Evolutionary conservation across 2,329 filamentous ascomycete genomes (phyloP), one percentile per base, ranked within the genome.

Genomic region (Trichoderma koningiopsis): DNA sequence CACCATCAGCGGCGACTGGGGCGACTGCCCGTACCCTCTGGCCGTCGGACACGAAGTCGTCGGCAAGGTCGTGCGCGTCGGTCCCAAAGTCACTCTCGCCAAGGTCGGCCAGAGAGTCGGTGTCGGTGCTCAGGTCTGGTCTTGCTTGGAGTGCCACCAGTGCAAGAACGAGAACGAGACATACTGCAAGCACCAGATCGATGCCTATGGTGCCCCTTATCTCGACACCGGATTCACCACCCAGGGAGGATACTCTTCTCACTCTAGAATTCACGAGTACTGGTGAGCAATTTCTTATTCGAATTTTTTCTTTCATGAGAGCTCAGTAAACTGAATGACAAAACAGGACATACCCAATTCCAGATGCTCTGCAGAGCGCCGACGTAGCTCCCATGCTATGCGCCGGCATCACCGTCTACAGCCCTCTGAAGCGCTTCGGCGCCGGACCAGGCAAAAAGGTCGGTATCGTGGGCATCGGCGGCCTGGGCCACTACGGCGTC

Each of bases 361-460:
- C 93, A 43, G 92, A 94, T 37, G 87, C 84, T 64, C 85, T 96
- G 57, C 75, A 83, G 11, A 87, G 84, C 73, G 79, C 82, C 68
- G 80, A 89, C 62, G 92, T 90, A 1, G 93, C 92, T 1, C 92
- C 91, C 11, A 93, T 94, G 91, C 86, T 96, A 73, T 96, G 93
- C 80, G 93, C 92, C 52, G 93, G 93, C 72, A 85, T 96, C 73
- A 96, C 93, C 4, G 89, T 89, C 70, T 96, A 89, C 82, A 91
- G 88, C 70, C 93, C 93, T 1, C 85, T 97, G 16, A 89, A 92
- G 72, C 87, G 92, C 60, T 89, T 94, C 76, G 91, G 91, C 27
- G 86, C 87, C 70, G 91, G 91, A 0, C 91, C 91, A 0, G 92
- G 93, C 71, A 93, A 92, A 84, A 93, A 92, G 82, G 88, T 94